These are phyloP conservation scores for Rhizophagus prolifer DNA, from an alignment of 192 early-diverging fungal species.

Conservation along the genomic window DNA sequence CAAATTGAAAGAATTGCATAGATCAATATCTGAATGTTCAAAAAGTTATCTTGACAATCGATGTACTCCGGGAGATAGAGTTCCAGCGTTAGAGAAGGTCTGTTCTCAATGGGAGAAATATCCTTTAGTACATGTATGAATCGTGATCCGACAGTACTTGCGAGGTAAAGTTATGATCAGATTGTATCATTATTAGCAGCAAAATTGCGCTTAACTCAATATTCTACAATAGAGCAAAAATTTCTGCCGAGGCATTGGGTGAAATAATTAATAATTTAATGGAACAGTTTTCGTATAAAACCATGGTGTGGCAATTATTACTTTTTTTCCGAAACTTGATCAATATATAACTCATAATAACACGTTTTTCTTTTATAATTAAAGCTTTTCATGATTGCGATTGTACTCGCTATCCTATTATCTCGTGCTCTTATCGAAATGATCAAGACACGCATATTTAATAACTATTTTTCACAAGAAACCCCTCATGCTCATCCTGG, in stretches of 20 bases:
- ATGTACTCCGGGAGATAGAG: slow-evolving; percentile 16
- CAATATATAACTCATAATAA: background rate
- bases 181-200: background rate
- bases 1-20: background rate
- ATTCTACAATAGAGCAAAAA: slow-evolving; percentile 1
- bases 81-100: slow-evolving; percentile 2
- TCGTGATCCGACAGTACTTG: slow-evolving; percentile 13
- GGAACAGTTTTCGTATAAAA: slow-evolving; percentile 23
- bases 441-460: background rate
- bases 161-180: background rate
- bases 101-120: slow-evolving; percentile 27
- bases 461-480: background rate
- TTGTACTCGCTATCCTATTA: background rate
- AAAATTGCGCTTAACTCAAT: background rate
- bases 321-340: background rate
- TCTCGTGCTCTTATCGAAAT: background rate
- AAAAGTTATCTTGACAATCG: slow-evolving; percentile 17
- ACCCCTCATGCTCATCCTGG: background rate
- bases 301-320: slow-evolving; percentile 1
- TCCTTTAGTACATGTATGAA: slow-evolving; percentile 27
- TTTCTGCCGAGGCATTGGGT: slow-evolving; percentile 5
- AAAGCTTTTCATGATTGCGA: slow-evolving; percentile 3
- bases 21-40: slow-evolving; percentile 18
- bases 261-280: slow-evolving; percentile 15
- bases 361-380: background rate